Evolutionary conservation across 768 basidiomycete species (phyloP).

Genomic region (Lactarius quietus): DNA sequence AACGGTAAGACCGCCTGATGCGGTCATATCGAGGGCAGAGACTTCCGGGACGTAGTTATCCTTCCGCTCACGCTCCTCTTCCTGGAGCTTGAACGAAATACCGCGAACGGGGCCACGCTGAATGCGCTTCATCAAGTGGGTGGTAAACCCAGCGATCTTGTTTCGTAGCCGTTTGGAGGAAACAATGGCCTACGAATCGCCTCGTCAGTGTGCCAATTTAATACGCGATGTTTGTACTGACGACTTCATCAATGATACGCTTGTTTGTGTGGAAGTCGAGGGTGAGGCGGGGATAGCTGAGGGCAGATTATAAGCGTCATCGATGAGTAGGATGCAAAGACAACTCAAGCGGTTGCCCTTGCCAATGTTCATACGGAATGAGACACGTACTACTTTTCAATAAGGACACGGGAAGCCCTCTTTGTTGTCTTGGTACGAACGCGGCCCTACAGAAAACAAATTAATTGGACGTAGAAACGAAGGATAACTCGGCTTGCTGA

Average conservation of each 20-base stretch:
- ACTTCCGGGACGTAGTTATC: conserved; percentile 99
- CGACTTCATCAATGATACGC: conserved; percentile 97
- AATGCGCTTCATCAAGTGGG: conserved; percentile 99
- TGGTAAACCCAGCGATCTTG: conserved; percentile 99
- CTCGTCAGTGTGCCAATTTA: not conserved
- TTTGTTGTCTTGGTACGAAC: conserved; percentile 99
- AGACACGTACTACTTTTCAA: conserved; percentile 92
- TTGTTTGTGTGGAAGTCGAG: conserved; percentile 99
- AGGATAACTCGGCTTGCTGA: conserved; percentile 30
- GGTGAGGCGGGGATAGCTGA: conserved; percentile 96
- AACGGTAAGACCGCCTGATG: conserved; percentile 67
- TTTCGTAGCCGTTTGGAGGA: conserved; percentile 99
- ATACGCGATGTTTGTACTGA: conserved; percentile 38
- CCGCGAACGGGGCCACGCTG: conserved; percentile 97
- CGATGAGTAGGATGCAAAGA: not conserved
- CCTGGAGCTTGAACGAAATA: conserved; percentile 99
- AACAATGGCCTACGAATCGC: conserved; percentile 65
- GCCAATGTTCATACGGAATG: not conserved
- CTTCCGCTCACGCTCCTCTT: conserved; percentile 98
- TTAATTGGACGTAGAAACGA: not conserved
- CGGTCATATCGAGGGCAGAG: conserved; percentile 84
- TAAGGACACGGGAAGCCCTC: conserved; percentile 97
- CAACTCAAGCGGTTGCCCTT: not conserved
- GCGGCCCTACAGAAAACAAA: conserved; percentile 64
- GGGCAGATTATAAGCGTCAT: not conserved